A percentile compares a stretch with the other conserved stretches of the same genome.
phyloP scores from a whole-genome alignment of 169 alveolate genomes.

The Cardiosporidium cionae region DNA sequence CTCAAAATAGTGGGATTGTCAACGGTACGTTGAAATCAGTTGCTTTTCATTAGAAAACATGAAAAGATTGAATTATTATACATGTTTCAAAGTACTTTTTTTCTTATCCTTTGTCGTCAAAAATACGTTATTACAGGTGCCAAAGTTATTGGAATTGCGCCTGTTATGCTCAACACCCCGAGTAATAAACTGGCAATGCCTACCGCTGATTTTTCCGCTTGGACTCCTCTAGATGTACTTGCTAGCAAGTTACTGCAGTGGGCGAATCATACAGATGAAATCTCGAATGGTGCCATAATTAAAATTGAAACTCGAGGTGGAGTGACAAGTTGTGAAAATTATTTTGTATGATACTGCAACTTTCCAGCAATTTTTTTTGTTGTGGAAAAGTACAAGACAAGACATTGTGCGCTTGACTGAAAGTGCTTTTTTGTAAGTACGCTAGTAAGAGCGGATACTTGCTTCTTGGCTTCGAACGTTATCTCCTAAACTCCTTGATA shows the following conservation, averaged over 20 bases:
- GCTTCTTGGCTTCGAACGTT: too few relatives aligned
- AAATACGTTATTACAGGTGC: background rate
- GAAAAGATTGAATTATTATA: background rate
- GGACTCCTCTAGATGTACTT: background rate
- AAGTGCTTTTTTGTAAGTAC: too few relatives aligned
- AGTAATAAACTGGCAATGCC: background rate
- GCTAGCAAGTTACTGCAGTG: background rate
- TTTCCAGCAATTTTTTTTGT: too few relatives aligned
- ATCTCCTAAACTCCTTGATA: too few relatives aligned
- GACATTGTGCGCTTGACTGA: too few relatives aligned
- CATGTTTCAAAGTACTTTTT: too few relatives aligned
- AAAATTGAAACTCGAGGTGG: background rate
- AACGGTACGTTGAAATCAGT: background rate
- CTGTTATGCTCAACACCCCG: conserved; percentile 1
- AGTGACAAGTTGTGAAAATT: background rate
- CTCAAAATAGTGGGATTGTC: background rate
- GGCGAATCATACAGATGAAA: background rate
- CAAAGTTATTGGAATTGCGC: background rate
- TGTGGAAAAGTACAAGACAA: too few relatives aligned
- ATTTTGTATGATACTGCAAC: too few relatives aligned
- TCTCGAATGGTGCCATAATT: background rate
- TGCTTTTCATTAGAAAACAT: background rate
- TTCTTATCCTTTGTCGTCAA: too few relatives aligned
- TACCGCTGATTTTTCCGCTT: background rate
- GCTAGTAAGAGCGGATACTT: too few relatives aligned